Percentiles rank a stretch among this genome's conserved stretches.
Conservation (phyloP, 2,329 filamentous ascomycete species). For the Fusarium tanahbumbuense region DNA sequence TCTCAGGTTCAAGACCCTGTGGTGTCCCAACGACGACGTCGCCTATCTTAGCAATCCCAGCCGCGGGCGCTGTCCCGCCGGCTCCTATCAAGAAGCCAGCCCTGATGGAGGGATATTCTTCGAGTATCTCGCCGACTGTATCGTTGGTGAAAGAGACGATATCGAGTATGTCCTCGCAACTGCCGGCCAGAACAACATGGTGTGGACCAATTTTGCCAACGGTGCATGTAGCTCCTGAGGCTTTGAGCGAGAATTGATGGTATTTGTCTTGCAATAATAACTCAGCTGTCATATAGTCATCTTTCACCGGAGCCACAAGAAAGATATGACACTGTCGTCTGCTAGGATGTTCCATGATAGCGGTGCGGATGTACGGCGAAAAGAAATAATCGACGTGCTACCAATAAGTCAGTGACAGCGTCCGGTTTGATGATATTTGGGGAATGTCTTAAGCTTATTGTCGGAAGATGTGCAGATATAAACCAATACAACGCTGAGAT, state of each 20-base stretch:
- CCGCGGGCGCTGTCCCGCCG: fast-evolving
- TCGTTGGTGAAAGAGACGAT: fast-evolving
- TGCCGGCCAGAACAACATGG: background rate
- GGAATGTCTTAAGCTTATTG: too few relatives aligned
- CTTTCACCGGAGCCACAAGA: background rate
- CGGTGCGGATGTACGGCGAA: too few relatives aligned
- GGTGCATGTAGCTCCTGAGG: background rate
- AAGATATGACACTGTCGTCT: background rate
- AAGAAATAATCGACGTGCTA: too few relatives aligned
- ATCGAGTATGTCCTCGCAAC: fast-evolving
- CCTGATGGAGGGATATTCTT: fast-evolving
- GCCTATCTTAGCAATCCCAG: background rate
- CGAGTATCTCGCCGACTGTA: background rate
- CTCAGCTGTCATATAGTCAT: background rate
- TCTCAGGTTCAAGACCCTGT: background rate
- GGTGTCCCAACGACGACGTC: slow-evolving; percentile 4
- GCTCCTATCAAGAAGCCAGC: slow-evolving; percentile 3
- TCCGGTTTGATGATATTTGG: too few relatives aligned
- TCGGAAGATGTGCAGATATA: too few relatives aligned
- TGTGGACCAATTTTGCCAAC: background rate
- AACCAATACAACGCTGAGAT: too few relatives aligned
- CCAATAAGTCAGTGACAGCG: too few relatives aligned
- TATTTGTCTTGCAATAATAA: fast-evolving
- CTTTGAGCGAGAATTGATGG: fast-evolving
- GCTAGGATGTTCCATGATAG: background rate